These are phyloP conservation scores for Thuja plicata DNA, from an alignment of 83 land plant genomes.

Conservation along the genomic window DNA sequence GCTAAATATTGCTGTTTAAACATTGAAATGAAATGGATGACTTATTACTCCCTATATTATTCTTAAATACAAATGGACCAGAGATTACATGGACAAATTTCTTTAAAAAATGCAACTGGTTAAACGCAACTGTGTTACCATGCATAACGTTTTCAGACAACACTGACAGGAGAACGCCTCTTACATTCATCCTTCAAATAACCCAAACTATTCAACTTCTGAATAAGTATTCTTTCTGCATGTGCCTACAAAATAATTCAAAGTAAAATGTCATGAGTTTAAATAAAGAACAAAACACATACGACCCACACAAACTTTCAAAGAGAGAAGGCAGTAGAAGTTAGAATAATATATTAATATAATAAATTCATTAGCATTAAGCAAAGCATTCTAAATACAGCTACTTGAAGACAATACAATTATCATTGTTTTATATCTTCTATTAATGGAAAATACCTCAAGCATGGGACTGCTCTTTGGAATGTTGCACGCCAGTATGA, in stretches of 20 bases:
- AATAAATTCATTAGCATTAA: not conserved
- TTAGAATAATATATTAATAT: constrained; percentile 9
- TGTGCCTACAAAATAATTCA: constrained; percentile 37
- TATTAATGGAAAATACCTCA: constrained; percentile 32
- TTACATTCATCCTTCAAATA: constrained; percentile 28
- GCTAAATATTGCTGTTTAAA: not conserved
- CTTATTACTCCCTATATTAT: not conserved
- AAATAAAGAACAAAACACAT: not conserved
- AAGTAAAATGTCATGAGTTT: not conserved
- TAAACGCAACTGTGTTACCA: not conserved
- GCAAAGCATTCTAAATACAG: not conserved
- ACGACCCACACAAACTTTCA: not conserved
- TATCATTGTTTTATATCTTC: no score
- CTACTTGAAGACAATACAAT: not conserved
- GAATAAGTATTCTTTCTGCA: constrained; percentile 64
- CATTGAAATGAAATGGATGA: not conserved
- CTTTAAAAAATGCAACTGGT: not conserved
- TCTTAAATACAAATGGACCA: not conserved
- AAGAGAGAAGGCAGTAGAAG: not conserved
- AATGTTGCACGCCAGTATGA: constrained; percentile 54
- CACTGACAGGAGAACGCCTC: not conserved
- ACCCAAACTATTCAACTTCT: constrained; percentile 59
- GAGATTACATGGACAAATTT: not conserved
- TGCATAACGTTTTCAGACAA: not conserved
- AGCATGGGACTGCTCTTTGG: constrained; percentile 52